Conservation (phyloP, 192 early-diverging fungal genomes). For the Fimicolochytrium jonesii region DNA sequence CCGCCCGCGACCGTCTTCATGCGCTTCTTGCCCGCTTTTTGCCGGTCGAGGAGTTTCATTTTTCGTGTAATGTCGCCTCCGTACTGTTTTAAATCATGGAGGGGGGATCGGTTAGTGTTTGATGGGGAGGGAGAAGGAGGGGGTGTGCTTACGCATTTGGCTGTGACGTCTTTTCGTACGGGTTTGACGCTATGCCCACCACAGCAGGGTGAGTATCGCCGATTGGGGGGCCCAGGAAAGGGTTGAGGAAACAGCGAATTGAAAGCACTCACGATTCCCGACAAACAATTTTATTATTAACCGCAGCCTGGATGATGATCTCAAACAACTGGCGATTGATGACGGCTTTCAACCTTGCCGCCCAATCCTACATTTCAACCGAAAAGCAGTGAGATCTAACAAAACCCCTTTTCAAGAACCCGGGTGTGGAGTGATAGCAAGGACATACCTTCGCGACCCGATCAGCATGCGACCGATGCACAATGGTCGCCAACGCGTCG, state of each 20-base stretch:
- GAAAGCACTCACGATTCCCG: slow-evolving; percentile 71
- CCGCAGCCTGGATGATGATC: slow-evolving; percentile 84
- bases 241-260: too few relatives aligned
- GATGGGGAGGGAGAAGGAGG: background rate
- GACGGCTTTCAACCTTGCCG: slow-evolving; percentile 74
- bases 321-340: slow-evolving; percentile 90
- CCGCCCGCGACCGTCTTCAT: slow-evolving; percentile 80
- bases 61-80: slow-evolving; percentile 95
- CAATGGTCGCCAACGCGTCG: slow-evolving; percentile 86
- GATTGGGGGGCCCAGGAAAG: background rate
- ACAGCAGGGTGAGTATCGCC: background rate
- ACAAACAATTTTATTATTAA: slow-evolving; percentile 80
- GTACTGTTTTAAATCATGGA: too few relatives aligned
- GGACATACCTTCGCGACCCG: slow-evolving; percentile 71
- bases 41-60: slow-evolving; percentile 94
- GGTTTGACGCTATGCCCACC: slow-evolving; percentile 60
- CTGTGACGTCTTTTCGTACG: slow-evolving; percentile 91
- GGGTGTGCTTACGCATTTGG: slow-evolving; percentile 70
- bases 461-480: slow-evolving; percentile 69
- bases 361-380: too few relatives aligned
- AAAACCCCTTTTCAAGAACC: too few relatives aligned
- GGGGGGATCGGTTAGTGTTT: background rate
- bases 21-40: slow-evolving; percentile 95
- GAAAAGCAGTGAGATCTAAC: too few relatives aligned
- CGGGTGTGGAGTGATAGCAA: too few relatives aligned